Percentiles rank a stretch among this genome's conserved stretches.
Conservation (phyloP, 139 green algal species). For the Tetradesmus lagerheimii region DNA sequence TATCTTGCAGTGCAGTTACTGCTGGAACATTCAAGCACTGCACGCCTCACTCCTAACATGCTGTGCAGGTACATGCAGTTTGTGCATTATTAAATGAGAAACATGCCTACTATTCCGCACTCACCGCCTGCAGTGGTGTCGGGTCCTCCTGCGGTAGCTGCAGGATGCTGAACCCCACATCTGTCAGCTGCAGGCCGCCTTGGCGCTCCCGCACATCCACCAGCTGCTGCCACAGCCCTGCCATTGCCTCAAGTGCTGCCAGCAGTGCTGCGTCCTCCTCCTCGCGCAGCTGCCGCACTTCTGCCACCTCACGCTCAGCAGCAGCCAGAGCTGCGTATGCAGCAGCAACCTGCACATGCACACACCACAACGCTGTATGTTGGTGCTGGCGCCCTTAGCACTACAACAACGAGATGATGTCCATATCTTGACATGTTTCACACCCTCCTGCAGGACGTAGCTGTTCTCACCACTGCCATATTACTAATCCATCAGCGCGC, state of each 20-base stretch:
- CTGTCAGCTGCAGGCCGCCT: slow-evolving; percentile 30
- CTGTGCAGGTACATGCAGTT: too few species aligned
- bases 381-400: neutral
- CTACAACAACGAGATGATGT: neutral
- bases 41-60: too few species aligned
- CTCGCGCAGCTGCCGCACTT: slow-evolving; percentile 75
- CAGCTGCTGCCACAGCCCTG: slow-evolving; percentile 39
- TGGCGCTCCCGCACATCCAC: neutral
- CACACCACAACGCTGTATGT: neutral
- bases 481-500: neutral
- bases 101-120: neutral
- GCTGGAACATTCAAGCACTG: too few species aligned
- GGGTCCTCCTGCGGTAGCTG: slow-evolving; percentile 9
- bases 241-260: slow-evolving; percentile 52
- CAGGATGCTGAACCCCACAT: slow-evolving; percentile 24
- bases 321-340: neutral
- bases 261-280: slow-evolving; percentile 66
- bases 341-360: neutral
- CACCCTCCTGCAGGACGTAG: too few species aligned
- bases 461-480: too few species aligned
- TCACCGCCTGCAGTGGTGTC: slow-evolving; percentile 30
- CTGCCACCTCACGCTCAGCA: slow-evolving; percentile 62
- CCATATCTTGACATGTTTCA: too few species aligned
- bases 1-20: too few species aligned
- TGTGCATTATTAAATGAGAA: too few species aligned